Base-by-base conservation (phyloP, 2,329 filamentous ascomycete genomes). In the Hypoxylon sp. region DNA sequence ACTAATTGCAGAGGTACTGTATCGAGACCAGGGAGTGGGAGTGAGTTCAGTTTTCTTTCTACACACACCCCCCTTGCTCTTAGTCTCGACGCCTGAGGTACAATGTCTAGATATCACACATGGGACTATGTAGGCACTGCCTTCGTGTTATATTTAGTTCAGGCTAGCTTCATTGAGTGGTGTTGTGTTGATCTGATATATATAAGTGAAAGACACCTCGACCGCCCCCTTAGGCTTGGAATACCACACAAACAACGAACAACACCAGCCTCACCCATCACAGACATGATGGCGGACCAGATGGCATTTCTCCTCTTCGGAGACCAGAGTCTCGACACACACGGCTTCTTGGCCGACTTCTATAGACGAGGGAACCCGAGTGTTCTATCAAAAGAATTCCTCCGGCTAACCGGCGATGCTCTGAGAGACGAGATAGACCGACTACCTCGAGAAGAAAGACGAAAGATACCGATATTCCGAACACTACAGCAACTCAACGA, bases 291-390 rank as follows among this genome's bases (percentile, higher is more conserved):
- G 83, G 81, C 79, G 75, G 79, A 82, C 78, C 79, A 83, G 76
- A 81, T 86, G 79, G 82, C 83, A 58, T 87, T 85, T 77, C 85
- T 91, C 78, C 86, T 92, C 69, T 91, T 92, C 77, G 90, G 90
- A 81, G 90, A 92, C 77, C 90, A 92, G 81, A 92, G 90, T 67
- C 85, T 89, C 74, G 89, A 91, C 78, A 90, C 90, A 74, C 88
- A 91, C 77, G 82, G 82, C 72, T 88, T 91, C 71, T 81, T 92
- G 68, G 86, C 88, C 56, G 82, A 85, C 64, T 85, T 86, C 73
- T 85, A 80, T 75, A 82, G 82, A 59, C 78, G 80, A 68, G 80
- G 80, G 42, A 79, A 82, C 68, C 82, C 82, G 35, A 84, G 85
- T 72, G 76, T 85, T 53, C 83, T 91, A 27, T 84, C 91, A 54